phyloP scores from a whole-genome alignment of 2,329 filamentous ascomycete species.

The Alternaria novae-zelandiae region DNA sequence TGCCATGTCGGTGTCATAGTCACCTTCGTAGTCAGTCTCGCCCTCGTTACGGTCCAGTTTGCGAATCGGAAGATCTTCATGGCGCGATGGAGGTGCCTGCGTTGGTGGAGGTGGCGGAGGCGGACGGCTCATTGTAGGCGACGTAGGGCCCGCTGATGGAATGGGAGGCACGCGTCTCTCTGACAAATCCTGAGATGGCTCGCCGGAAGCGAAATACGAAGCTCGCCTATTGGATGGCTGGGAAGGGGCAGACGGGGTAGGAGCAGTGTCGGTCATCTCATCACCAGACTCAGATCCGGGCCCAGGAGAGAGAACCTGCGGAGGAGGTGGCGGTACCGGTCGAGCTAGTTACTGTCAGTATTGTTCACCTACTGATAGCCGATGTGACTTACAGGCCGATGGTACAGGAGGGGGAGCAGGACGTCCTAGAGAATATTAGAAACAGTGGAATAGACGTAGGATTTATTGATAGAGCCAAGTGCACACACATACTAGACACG shows the following conservation, averaged over 20 bases:
- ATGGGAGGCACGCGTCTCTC: constrained; percentile 58
- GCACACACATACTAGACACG: constrained; percentile 46
- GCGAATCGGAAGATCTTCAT: constrained; percentile 37
- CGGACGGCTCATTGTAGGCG: constrained; percentile 46
- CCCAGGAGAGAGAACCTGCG: constrained; percentile 68
- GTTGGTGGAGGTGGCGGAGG: constrained; percentile 57
- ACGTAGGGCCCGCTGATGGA: constrained; percentile 53
- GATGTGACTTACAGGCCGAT: constrained; percentile 36
- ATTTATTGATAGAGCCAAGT: not conserved
- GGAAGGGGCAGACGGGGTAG: constrained; percentile 36
- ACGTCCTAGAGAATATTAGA: constrained; percentile 49
- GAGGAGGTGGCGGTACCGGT: constrained; percentile 63
- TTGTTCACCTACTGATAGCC: not conserved
- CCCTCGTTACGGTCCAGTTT: constrained; percentile 73
- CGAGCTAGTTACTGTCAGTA: constrained; percentile 60
- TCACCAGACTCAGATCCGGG: constrained; percentile 88
- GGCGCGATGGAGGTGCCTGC: constrained; percentile 47
- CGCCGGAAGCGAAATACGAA: constrained; percentile 52
- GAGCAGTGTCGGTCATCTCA: constrained; percentile 63
- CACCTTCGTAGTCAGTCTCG: constrained; percentile 92
- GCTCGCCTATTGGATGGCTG: constrained; percentile 44
- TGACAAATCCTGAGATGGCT: constrained; percentile 32
- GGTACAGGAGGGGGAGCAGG: constrained; percentile 47
- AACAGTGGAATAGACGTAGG: not conserved
- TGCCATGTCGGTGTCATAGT: constrained; percentile 97